Evolutionary conservation across 163 green algal genomes (phyloP).

Genomic region (Prototheca wickerhamii): DNA sequence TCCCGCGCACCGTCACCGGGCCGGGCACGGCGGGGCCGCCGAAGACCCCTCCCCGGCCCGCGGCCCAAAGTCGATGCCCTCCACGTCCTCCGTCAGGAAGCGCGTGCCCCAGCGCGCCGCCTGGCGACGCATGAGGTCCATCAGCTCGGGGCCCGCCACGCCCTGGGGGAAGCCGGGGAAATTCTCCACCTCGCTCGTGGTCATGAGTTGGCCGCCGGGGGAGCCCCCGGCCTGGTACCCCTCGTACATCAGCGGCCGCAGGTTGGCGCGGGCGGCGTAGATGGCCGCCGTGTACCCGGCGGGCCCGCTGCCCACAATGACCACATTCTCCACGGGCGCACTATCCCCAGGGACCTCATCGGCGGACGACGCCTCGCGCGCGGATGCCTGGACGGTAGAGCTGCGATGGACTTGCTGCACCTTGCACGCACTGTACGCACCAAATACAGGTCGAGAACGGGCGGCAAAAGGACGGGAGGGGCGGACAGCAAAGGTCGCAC

Average conservation of each 20-base stretch:
- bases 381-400: too few relatives aligned
- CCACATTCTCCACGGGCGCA: conserved; percentile 22
- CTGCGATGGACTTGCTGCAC: too few relatives aligned
- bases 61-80: conserved; percentile 58
- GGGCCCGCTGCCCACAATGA: conserved; percentile 67
- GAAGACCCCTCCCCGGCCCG: too few relatives aligned
- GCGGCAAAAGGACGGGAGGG: too few relatives aligned
- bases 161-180: conserved; percentile 92
- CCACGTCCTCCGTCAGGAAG: conserved; percentile 91
- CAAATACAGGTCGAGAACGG: too few relatives aligned
- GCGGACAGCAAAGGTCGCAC: too few relatives aligned
- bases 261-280: conserved; percentile 75
- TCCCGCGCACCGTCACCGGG: conserved; percentile 14
- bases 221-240: conserved; percentile 69
- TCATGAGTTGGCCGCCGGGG: conserved; percentile 85
- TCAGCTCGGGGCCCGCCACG: conserved; percentile 94
- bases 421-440: too few relatives aligned
- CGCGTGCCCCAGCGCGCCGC: conserved; percentile 88
- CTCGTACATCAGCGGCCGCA: conserved; percentile 86
- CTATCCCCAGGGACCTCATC: too few relatives aligned
- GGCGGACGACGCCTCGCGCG: too few relatives aligned
- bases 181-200: conserved; percentile 74
- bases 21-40: too few relatives aligned
- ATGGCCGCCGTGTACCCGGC: conserved; percentile 82
- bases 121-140: conserved; percentile 93